phyloP scores from a whole-genome alignment of 371 early-diverging fungal species.

The Zychaea mexicana region DNA sequence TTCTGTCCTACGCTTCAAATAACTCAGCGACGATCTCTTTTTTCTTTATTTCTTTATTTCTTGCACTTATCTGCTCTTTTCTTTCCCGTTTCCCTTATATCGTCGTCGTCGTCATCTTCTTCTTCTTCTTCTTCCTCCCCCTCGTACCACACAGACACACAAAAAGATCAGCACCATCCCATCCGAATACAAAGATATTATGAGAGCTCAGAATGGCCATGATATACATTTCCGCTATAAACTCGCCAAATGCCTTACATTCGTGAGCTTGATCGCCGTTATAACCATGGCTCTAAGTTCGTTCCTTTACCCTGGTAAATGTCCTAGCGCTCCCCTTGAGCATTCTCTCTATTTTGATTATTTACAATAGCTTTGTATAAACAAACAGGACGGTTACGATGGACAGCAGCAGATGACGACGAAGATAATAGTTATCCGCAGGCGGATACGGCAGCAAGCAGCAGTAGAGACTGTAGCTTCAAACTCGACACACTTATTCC shows the following conservation, averaged over 20 bases:
- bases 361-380: not conserved
- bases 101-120: constrained; percentile 13
- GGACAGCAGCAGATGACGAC: not conserved
- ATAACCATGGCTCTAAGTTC: constrained; percentile 35
- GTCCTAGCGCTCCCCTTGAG: not conserved
- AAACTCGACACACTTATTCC: constrained; percentile 24
- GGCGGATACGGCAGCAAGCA: not conserved
- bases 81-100: constrained; percentile 3
- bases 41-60: constrained; percentile 3
- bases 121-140: constrained; percentile 7
- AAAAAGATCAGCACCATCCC: not conserved
- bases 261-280: constrained; percentile 38
- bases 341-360: not conserved
- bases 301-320: constrained; percentile 38
- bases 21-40: constrained; percentile 22
- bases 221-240: constrained; percentile 27
- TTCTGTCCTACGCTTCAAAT: not conserved
- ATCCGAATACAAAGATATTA: constrained; percentile 1
- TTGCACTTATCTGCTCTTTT: constrained; percentile 2
- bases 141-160: not conserved
- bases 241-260: constrained; percentile 36
- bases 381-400: not conserved
- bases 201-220: not conserved
- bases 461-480: constrained; percentile 13
- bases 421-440: not conserved